Percentiles rank a stretch among this genome's conserved stretches.
Conservation (phyloP, 495 filamentous ascomycete species). For the Tuber indicum region DNA sequence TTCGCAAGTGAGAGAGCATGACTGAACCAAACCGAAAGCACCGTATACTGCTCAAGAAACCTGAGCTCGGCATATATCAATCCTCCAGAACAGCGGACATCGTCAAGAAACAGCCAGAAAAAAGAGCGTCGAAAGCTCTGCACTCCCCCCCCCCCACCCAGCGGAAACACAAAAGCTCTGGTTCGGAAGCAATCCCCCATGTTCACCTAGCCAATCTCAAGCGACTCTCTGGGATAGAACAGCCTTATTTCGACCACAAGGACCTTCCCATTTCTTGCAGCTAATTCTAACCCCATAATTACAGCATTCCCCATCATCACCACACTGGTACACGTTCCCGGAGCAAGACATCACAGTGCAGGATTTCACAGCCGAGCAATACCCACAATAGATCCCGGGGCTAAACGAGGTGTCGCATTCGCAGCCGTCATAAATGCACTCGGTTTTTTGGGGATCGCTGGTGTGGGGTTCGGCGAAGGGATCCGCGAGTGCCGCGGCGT, state of each 20-base stretch:
- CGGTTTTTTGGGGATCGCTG: not conserved
- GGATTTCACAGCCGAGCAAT: not conserved
- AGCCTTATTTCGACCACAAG: no score
- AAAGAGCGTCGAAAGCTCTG: not conserved
- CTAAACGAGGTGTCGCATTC: not conserved
- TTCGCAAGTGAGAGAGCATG: not conserved
- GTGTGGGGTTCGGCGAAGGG: not conserved
- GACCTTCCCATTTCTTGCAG: not conserved
- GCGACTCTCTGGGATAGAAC: not conserved
- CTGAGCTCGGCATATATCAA: not conserved
- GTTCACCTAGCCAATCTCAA: not conserved
- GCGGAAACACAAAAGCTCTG: not conserved
- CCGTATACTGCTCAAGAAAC: not conserved
- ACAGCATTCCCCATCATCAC: not conserved
- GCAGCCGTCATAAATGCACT: not conserved
- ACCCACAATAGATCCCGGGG: not conserved
- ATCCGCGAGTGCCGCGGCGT: not conserved
- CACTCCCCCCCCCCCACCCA: not conserved
- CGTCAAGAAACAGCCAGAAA: not conserved
- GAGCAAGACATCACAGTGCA: not conserved
- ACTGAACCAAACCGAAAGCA: not conserved
- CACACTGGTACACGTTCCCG: not conserved
- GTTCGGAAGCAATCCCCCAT: not conserved
- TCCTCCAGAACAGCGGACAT: not conserved
- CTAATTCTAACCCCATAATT: not conserved